Conservation (phyloP, 805 yeast species). For the Lipomyces anomalus region DNA sequence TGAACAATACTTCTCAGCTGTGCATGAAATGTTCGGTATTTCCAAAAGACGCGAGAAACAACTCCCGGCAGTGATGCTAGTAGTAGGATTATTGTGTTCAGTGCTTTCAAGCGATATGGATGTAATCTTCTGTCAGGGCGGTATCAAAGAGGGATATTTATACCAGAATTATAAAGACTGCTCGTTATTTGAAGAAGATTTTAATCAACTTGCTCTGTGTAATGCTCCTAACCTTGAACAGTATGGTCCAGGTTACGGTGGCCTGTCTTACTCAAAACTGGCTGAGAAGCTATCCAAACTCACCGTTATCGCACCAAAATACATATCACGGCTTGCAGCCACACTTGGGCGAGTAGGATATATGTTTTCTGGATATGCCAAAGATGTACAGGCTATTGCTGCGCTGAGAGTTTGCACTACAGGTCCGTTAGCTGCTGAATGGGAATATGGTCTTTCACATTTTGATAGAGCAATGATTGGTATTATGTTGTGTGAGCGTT, state of each 20-base stretch:
- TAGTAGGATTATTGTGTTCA: conserved; percentile 58
- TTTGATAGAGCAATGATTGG: conserved; percentile 66
- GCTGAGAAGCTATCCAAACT: neutral
- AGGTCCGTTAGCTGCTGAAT: conserved; percentile 62
- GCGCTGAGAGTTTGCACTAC: conserved; percentile 67
- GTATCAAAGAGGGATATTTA: conserved; percentile 69
- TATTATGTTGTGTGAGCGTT: conserved; percentile 66
- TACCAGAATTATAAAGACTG: too few relatives aligned
- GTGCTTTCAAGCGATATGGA: too few relatives aligned
- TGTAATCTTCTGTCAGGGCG: conserved; percentile 38
- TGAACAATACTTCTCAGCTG: too few relatives aligned
- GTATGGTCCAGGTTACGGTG: conserved; percentile 42
- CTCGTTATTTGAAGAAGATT: too few relatives aligned
- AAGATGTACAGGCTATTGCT: conserved; percentile 69
- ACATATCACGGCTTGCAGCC: conserved; percentile 51
- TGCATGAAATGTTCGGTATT: conserved; percentile 52
- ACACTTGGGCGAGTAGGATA: conserved; percentile 71
- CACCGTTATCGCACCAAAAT: neutral
- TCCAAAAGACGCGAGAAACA: conserved; percentile 62
- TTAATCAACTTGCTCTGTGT: conserved; percentile 54
- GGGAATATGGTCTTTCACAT: conserved; percentile 71
- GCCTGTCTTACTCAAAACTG: neutral
- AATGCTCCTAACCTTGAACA: conserved; percentile 66
- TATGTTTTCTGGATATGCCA: conserved; percentile 70
- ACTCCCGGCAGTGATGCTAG: conserved; percentile 61